Evolutionary conservation across 2,329 filamentous ascomycete species (phyloP), one percentile per base, ranked within the genome.

Genomic region (Parasarocladium wereldwijsianum): DNA sequence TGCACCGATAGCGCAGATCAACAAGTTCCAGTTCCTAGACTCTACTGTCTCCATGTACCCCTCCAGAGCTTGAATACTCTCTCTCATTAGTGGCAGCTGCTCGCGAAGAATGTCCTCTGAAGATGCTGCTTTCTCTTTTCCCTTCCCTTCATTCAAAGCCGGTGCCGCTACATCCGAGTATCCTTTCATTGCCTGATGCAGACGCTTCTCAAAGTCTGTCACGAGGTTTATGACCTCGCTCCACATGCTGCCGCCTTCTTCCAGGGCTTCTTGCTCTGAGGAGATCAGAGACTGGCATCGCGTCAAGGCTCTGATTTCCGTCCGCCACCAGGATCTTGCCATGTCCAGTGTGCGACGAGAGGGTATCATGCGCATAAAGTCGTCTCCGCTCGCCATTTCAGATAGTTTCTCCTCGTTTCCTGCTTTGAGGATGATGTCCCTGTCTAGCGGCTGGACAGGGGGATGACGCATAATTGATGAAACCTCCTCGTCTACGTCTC

Each of bases 1-100:
- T 0, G 81, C 80, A 1, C 79, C 77, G 19, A 87, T 72, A 8
- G 78, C 79, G 30, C 71, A 80, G 4, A 85, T 73, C 12, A 87
- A 58, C 11, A 86, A 54, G 33, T 77, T 85, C 80, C 81, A 87
- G 11, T 65, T 62, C 33, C 67, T 67, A 2, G 60, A 54, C 36
- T 79, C 69, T 0, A 75, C 75, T 3, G 63, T 44, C 2, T 59
- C 53, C 16, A 74, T 43, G 13, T 64, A 61, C 11, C 58, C 51
- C 31, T 73, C 62, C 4, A 87, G 51, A 3, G 64, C 61, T 1
- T 43, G 40, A 9, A 76, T 62, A 4, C 76, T 64, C 3, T 44
- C 45, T 17, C 64, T 57, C 62, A 85, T 75, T 36, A 65, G 60
- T 4, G 41, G 44, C 12, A 78, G 51, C 33, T 73, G 66, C 4